Base-by-base conservation (phyloP, 2,329 filamentous ascomycete genomes). In the Fusarium dlaminii region DNA sequence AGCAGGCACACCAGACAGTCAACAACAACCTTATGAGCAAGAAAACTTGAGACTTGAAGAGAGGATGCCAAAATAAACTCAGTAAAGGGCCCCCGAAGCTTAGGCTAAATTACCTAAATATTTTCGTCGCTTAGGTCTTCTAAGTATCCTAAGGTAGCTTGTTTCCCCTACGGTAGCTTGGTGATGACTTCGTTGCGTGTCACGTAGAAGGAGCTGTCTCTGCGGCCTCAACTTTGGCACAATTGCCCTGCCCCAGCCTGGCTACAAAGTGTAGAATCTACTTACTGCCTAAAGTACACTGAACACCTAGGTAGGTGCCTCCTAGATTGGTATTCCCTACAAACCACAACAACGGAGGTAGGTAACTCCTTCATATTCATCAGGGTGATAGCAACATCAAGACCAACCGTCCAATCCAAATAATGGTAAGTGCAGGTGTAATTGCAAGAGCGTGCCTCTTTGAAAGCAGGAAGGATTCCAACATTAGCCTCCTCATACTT, bases 141-240 rank as follows among this genome's bases (percentile, higher is more conserved):
- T 24, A 34, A 51, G 10, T 18, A 15, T 24, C 12, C 30, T 13
- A 24, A 34, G 30, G 48, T 51, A 18, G 48, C 17, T 22, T 34
- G 30, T 17, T 17, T 51, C 48, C 22, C 46, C 48, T 18, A 5
- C 20, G 45, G 27, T 30, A 20, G 22, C 12, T 45, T 63, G 45
- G 42, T 29, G 63, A 74, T 65, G 45, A 30, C 49, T 72, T 72
- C 63, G 60, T 57, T 40, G 32, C 34, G 40, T 36, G n/a, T 61
- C 52, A 46, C 48, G 42, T 56, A 61, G 37, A 32, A 42, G 43
- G 22, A 40, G 45, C 30, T 36, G 22, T 70, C 56, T 18, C 48
- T 59, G 43, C 32, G 17, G 36, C 30, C 34, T 37, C 24, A 37
- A 32, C 22, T 32, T 51, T 32, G 34, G 37, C 17, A 30, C 20